Conservation (phyloP, 2,329 filamentous ascomycete genomes). For the Cytospora leucostoma region DNA sequence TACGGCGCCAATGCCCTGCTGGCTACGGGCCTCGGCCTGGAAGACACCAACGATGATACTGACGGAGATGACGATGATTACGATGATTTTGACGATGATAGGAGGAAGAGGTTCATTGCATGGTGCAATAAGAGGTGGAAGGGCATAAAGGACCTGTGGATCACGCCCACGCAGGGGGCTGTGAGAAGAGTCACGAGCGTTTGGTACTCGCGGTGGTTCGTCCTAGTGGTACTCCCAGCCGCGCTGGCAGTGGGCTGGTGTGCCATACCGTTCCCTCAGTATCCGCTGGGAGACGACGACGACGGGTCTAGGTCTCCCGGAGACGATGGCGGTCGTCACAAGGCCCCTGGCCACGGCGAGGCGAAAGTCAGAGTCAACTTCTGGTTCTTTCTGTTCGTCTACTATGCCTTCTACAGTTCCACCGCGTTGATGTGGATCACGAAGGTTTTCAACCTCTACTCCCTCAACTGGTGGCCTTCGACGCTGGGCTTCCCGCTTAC, state of each 20-base stretch:
- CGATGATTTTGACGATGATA: not conserved
- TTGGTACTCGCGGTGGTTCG: constrained; percentile 65
- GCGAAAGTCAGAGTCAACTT: constrained; percentile 67
- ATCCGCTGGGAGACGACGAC: constrained; percentile 48
- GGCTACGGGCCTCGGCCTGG: constrained; percentile 43
- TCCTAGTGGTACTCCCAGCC: constrained; percentile 63
- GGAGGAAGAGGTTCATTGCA: constrained; percentile 35
- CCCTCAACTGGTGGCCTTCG: constrained; percentile 58
- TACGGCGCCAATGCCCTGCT: constrained; percentile 54
- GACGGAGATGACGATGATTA: constrained; percentile 32
- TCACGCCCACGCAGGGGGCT: constrained; percentile 59
- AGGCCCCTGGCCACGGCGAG: constrained; percentile 62
- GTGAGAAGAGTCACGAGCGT: constrained; percentile 60
- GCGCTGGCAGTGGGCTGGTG: constrained; percentile 64
- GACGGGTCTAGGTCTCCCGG: constrained; percentile 25
- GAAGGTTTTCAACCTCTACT: constrained; percentile 71
- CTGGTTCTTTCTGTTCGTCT: constrained; percentile 71
- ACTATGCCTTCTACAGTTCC: constrained; percentile 69
- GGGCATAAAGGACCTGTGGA: constrained; percentile 55
- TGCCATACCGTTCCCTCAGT: constrained; percentile 65
- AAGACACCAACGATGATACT: constrained; percentile 39
- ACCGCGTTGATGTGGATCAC: constrained; percentile 71
- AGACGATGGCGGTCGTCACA: constrained; percentile 36
- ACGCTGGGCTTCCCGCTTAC: constrained; percentile 66
- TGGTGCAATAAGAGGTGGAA: constrained; percentile 39